Evolutionary conservation across 1,139 yeast genomes (phyloP).

Genomic region (Torulaspora pretoriensis): DNA sequence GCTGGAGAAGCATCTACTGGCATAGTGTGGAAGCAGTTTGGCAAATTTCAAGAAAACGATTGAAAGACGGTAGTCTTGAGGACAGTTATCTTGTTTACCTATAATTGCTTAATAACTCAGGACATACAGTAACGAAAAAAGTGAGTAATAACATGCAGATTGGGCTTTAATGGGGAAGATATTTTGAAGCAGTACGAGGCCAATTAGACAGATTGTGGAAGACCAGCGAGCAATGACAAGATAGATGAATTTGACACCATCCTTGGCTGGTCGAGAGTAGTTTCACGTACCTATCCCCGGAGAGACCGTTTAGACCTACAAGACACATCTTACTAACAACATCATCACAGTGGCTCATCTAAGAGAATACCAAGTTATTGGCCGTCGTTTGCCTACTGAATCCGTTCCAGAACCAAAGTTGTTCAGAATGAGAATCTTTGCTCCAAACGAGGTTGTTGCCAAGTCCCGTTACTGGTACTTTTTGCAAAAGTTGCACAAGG

Average conservation of each 20-base stretch:
- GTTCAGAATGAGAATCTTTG: constrained; percentile 99
- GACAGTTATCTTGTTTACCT: constrained; percentile 1
- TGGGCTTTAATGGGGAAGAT: background rate
- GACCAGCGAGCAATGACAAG: too few relatives aligned
- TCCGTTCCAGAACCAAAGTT: constrained; percentile 99
- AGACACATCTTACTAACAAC: constrained; percentile 12
- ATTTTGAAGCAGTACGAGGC: background rate
- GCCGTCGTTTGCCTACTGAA: constrained; percentile 99
- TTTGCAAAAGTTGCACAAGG: constrained; percentile 98
- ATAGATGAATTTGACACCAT: too few relatives aligned
- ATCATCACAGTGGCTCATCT: constrained; percentile 68
- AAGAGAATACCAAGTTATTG: constrained; percentile 99
- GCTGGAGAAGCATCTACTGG: background rate
- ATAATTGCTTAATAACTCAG: constrained; percentile 5
- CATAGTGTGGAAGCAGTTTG: constrained; percentile 1
- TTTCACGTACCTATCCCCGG: background rate
- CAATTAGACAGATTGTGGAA: background rate
- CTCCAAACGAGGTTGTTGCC: constrained; percentile 98
- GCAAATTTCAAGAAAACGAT: constrained; percentile 10
- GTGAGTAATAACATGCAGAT: constrained; percentile 9
- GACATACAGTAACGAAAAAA: constrained; percentile 19
- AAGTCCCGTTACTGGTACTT: constrained; percentile 99
- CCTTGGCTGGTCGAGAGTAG: background rate
- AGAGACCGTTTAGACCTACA: background rate
- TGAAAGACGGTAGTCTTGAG: constrained; percentile 2